Evolutionary conservation across 1,284 basidiomycete genomes (phyloP), one percentile per base, ranked within the genome.

Genomic region (Ceratobasidium sp.): DNA sequence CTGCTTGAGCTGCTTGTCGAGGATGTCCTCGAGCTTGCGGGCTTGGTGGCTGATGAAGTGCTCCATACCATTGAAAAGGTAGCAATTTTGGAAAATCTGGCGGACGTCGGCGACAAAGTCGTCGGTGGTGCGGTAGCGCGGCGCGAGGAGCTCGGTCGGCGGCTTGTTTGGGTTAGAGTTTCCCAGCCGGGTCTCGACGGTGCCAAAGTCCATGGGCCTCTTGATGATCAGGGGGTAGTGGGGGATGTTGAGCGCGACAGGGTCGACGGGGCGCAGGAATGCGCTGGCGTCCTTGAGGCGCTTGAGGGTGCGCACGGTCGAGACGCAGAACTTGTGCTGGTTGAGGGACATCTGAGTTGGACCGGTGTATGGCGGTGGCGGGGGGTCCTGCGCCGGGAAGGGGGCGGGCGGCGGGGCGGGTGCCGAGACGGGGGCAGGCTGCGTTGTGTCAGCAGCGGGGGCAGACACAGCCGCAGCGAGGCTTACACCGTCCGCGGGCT

Each of bases 171-270:
- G 93, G 81, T 93, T 94, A 10, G 93, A 93, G 0, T 92, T 90
- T 37, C 84, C 82, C 51, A 98, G 87, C 85, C 98, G 98, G 81
- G 90, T 90, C 84, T 99, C 97, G 78, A 99, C 90, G 28, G 97
- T 98, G n/a, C 90, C 89, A 66, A 99, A 89, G 83, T 99, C 98
- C 95, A 98, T 98, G 0, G 98, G 98, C 42, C 89, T 89, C 81
- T 91, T 93, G 85, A 99, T 91, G 82, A 99, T 91, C 75, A 88
- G 88, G 60, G 89, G 89, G 82, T 99, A 99, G 82, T 97, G 95
- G 15, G 96, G 98, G 78, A 99, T 94, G 80, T 91, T 92, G 79
- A 98, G 89, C 0, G 90, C 92, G 79, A 97, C 88, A n/a, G 92
- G 89, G 82, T 99, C 97, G 77, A 99, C 98, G 23, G 98, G 97